phyloP scores from a whole-genome alignment of 306 rosid species.

The Erythrophleum fordii region DNA sequence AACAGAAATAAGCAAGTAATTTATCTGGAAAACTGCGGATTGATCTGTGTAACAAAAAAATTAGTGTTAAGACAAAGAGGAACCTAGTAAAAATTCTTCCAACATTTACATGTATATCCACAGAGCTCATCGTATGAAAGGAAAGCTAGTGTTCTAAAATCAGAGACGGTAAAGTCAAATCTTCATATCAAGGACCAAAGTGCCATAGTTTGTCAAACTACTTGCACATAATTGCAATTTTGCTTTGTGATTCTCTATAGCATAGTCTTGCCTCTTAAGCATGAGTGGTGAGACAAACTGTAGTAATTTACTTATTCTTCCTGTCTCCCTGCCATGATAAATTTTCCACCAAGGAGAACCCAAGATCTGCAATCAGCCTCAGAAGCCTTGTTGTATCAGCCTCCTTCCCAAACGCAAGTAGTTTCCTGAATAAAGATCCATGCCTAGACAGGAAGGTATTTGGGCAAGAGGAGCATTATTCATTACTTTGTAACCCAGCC shows the following conservation, averaged over 20 bases:
- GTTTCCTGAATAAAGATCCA: slow-evolving; percentile 15
- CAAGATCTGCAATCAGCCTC: slow-evolving; percentile 9
- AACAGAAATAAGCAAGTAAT: not conserved
- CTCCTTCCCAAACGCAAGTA: slow-evolving; percentile 21
- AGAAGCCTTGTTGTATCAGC: slow-evolving; percentile 3
- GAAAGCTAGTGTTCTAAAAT: slow-evolving; percentile 11
- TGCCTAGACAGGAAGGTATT: not conserved
- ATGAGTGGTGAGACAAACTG: slow-evolving; percentile 8
- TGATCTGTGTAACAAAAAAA: not conserved
- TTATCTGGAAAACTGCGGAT: not conserved
- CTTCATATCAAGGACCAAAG: slow-evolving; percentile 2
- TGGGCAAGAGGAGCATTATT: slow-evolving; percentile 12
- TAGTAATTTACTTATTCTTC: not conserved
- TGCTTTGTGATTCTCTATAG: slow-evolving; percentile 3
- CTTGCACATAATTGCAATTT: not conserved
- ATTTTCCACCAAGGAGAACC: slow-evolving; percentile 19
- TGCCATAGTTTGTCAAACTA: not conserved
- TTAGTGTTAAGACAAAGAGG: slow-evolving; percentile 5
- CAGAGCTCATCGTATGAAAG: slow-evolving; percentile 15
- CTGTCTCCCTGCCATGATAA: not conserved
- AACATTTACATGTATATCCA: slow-evolving; percentile 22
- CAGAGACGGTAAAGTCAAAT: slow-evolving; percentile 21
- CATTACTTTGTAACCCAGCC: not conserved
- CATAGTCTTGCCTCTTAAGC: slow-evolving; percentile 3
- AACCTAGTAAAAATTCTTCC: slow-evolving; percentile 14